Conservation (phyloP, 257 asterid species). For the Lycium barbarum region DNA sequence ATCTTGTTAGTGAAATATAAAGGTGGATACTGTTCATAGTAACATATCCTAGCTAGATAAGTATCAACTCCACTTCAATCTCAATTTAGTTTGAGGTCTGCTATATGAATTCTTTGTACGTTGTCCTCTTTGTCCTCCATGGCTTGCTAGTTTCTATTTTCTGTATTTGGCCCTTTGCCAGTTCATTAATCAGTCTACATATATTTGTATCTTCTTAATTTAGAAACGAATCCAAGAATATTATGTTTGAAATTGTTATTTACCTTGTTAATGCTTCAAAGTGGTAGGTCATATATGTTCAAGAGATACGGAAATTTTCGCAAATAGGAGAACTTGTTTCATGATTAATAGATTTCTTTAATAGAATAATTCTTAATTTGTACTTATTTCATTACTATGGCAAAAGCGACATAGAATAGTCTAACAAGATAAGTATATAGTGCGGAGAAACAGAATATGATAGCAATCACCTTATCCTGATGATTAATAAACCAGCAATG, state of each 20-base stretch:
- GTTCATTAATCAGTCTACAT: neutral
- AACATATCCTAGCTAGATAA: too few relatives aligned
- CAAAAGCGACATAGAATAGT: too few relatives aligned
- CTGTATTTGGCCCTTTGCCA: neutral
- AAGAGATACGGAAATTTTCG: neutral
- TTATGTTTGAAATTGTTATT: neutral
- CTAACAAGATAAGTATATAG: too few relatives aligned
- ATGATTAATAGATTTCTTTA: neutral
- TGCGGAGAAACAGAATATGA: too few relatives aligned
- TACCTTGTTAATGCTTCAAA: neutral
- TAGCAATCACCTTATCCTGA: too few relatives aligned
- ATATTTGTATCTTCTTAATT: slow-evolving; percentile 5
- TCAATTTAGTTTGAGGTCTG: too few relatives aligned
- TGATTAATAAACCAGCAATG: too few relatives aligned
- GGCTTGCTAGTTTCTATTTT: slow-evolving; percentile 2
- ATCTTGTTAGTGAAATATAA: slow-evolving; percentile 18
- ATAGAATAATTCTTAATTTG: too few relatives aligned
- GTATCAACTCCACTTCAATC: too few relatives aligned
- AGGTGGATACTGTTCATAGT: neutral
- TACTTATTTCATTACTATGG: too few relatives aligned
- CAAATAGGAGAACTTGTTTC: neutral
- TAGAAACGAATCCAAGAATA: neutral
- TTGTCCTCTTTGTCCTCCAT: too few relatives aligned
- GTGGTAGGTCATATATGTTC: neutral
- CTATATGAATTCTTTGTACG: too few relatives aligned